Evolutionary conservation across 257 asterid species (phyloP).

Genomic region (Penstemon davidsonii): DNA sequence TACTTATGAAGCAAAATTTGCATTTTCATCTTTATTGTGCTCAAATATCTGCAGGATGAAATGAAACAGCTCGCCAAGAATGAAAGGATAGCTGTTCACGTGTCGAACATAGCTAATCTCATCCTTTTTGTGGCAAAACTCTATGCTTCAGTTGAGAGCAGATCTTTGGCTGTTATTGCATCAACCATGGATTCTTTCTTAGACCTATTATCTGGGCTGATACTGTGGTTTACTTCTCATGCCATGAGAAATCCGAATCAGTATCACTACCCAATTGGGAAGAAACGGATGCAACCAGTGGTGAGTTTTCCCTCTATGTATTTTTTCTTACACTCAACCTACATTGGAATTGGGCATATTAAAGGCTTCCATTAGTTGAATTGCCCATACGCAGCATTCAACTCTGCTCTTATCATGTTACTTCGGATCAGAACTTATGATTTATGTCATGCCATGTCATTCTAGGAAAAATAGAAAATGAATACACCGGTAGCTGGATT

Average conservation of each 20-base stretch:
- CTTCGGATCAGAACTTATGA: neutral
- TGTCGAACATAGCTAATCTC: conserved; percentile 36
- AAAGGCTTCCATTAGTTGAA: neutral
- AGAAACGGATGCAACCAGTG: conserved; percentile 43
- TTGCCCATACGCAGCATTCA: neutral
- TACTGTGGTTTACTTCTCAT: conserved; percentile 39
- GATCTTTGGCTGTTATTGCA: conserved; percentile 41
- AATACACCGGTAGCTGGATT: too few species aligned
- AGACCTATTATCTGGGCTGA: conserved; percentile 40
- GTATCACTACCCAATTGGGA: conserved; percentile 38
- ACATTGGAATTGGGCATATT: neutral
- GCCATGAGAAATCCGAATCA: conserved; percentile 39
- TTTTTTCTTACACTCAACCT: neutral
- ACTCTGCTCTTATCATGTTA: neutral
- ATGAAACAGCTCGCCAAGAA: conserved; percentile 29
- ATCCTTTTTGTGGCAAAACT: conserved; percentile 37
- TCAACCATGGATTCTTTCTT: conserved; percentile 41
- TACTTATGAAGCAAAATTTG: neutral
- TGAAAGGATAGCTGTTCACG: conserved; percentile 34
- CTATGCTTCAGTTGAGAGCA: conserved; percentile 37
- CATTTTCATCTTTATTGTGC: conserved; percentile 14
- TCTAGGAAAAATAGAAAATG: too few species aligned
- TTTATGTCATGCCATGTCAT: neutral
- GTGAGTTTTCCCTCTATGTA: conserved; percentile 19
- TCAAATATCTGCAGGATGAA: conserved; percentile 38